phyloP scores from a whole-genome alignment of 75 land plant species.

The Cupressus sempervirens region DNA sequence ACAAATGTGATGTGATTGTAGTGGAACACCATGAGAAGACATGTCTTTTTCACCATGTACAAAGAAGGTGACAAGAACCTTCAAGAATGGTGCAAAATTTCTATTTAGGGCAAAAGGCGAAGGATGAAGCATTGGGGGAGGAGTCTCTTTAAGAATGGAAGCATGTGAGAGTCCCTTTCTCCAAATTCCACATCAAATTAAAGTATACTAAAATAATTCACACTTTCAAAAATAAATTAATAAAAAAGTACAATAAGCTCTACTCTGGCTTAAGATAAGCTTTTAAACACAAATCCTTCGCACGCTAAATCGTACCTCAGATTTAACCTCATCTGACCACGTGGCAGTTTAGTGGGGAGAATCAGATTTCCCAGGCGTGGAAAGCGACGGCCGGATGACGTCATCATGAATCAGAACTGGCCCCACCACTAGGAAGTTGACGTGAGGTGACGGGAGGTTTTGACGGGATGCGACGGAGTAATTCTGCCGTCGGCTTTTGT shows the following conservation, averaged over 20 bases:
- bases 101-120: not conserved
- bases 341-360: not conserved
- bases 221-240: not conserved
- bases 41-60: not conserved
- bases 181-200: not conserved
- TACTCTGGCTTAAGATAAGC: not conserved
- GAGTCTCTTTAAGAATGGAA: not conserved
- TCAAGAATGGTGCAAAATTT: not conserved
- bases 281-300: not conserved
- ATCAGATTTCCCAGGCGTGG: not conserved
- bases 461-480: not conserved
- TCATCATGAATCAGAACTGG: not conserved
- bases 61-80: not conserved
- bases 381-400: not conserved
- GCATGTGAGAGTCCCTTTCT: constrained; percentile 2
- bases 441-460: not conserved
- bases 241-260: not conserved
- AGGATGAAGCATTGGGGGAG: not conserved
- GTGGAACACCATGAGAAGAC: not conserved
- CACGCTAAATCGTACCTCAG: not conserved
- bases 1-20: no score
- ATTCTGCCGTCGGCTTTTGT: not conserved
- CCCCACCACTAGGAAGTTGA: not conserved
- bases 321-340: not conserved
- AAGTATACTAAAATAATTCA: not conserved